Conservation (phyloP, 2,329 filamentous ascomycete genomes). For the Neonectria magnoliae region DNA sequence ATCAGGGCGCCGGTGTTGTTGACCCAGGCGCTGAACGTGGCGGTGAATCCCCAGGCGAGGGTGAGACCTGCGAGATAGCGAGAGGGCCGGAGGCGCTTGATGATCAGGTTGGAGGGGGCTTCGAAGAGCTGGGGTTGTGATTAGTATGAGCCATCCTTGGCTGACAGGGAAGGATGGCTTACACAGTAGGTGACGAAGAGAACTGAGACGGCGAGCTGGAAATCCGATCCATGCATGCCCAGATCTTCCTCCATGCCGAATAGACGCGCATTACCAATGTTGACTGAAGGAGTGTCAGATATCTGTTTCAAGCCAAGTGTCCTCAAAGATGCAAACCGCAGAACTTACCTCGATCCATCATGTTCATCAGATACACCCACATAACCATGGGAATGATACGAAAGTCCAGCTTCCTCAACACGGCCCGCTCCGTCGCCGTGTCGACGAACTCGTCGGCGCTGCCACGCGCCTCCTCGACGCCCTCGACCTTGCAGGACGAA, state of each 20-base stretch:
- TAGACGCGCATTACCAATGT: constrained; percentile 73
- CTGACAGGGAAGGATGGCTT: constrained; percentile 28
- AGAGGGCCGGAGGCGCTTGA: constrained; percentile 52
- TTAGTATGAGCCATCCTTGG: too few relatives aligned
- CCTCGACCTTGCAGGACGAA: constrained; percentile 28
- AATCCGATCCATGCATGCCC: constrained; percentile 63
- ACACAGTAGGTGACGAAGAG: constrained; percentile 55
- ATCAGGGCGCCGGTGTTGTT: constrained; percentile 58
- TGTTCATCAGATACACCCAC: constrained; percentile 50
- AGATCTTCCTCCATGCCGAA: constrained; percentile 62
- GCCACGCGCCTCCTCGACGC: constrained; percentile 28
- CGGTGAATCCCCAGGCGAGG: constrained; percentile 56
- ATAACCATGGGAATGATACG: constrained; percentile 47
- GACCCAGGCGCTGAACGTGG: constrained; percentile 55
- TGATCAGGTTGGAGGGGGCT: constrained; percentile 53
- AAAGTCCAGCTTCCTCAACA: constrained; percentile 45
- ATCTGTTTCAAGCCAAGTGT: too few relatives aligned
- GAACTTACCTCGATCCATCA: constrained; percentile 47
- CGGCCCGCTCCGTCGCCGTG: constrained; percentile 32
- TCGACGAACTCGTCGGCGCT: constrained; percentile 31
- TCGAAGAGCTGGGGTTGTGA: constrained; percentile 44
- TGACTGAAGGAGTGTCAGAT: constrained; percentile 55
- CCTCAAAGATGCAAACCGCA: rapidly evolving
- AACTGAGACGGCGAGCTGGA: constrained; percentile 63
- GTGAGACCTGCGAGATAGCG: constrained; percentile 60